Conservation (phyloP, 148 eudicot genomes). For the Heliamphora exappendiculata region DNA sequence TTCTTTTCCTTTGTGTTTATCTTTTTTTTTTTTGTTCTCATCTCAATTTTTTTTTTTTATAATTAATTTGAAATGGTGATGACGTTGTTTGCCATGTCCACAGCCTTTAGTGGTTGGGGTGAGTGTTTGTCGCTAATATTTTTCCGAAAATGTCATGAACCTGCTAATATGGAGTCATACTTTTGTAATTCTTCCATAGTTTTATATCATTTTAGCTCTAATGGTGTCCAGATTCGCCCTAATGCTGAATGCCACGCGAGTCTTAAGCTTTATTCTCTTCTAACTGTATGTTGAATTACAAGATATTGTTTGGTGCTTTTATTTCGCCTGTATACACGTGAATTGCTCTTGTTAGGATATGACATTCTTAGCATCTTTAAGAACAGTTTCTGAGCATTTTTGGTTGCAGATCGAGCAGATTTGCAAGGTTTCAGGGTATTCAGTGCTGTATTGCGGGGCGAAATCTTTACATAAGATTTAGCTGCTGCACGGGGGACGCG, state of each 20-base stretch:
- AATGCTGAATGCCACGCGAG: neutral
- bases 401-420: constrained; percentile 36
- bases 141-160: neutral
- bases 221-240: neutral
- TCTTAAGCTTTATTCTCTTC: neutral
- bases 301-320: neutral
- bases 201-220: too few species aligned
- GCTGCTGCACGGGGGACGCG: constrained; percentile 34
- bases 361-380: neutral
- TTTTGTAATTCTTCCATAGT: too few species aligned
- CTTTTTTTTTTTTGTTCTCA: neutral
- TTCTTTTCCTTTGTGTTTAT: neutral
- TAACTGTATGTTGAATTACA: neutral
- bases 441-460: constrained; percentile 32
- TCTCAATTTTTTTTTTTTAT: too few species aligned
- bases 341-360: neutral
- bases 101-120: neutral
- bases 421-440: constrained; percentile 31
- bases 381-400: neutral
- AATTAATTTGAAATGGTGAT: neutral
- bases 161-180: neutral
- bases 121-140: neutral
- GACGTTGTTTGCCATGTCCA: neutral
- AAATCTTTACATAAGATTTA: constrained; percentile 31
- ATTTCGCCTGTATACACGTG: neutral